Base-by-base conservation (phyloP, 257 asterid species). In the Forsythia suspensa region DNA sequence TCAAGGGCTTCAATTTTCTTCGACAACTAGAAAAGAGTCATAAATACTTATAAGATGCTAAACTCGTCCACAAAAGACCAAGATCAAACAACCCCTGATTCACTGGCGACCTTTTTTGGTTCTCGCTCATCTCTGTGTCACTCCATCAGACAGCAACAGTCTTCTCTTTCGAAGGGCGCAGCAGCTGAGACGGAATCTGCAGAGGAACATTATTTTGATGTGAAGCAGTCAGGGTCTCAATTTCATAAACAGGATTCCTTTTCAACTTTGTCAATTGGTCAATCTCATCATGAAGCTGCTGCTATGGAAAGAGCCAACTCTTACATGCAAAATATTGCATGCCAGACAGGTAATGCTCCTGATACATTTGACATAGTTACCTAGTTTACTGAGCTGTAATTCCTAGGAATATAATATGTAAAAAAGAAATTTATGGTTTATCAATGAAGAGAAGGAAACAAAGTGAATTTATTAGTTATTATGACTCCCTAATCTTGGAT, bases 181-280 rank as follows among this genome's bases (percentile, higher is more conserved):
- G 34, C 34, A 29, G 34, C 34, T 42, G 83, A 75, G 57, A 75
- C 20, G 42, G 83, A 74, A 76, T 59, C 80, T 24, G 73, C 84
- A 61, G 71, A 80, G 41, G 79, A 74, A 59, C 71, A 67, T 71
- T 73, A 71, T 67, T 42, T 43, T 10, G 81, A 76, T 68, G 78
- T 39, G 73, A 87, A 90, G 84, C 77, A 86, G 42, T 73, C 90
- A 2, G 86, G 86, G 70, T 71, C 86, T 13, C 86, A 9, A 46
- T 77, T 75, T 83, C 91, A 87, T 65, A 92, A 85, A 75, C 91
- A 70, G 72, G 92, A 85, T 77, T 85, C 90, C 5, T 79, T 83
- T 20, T 90, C 97, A 9, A 78, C 90, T 82, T 51, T 90, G 57
- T 86, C 95, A 63, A 79, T 77, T 36, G 85, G 81, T 59, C 88